These are phyloP conservation scores for Pythium dissimile DNA, from an alignment of 352 stramenopile genomes.

Conservation along the genomic window DNA sequence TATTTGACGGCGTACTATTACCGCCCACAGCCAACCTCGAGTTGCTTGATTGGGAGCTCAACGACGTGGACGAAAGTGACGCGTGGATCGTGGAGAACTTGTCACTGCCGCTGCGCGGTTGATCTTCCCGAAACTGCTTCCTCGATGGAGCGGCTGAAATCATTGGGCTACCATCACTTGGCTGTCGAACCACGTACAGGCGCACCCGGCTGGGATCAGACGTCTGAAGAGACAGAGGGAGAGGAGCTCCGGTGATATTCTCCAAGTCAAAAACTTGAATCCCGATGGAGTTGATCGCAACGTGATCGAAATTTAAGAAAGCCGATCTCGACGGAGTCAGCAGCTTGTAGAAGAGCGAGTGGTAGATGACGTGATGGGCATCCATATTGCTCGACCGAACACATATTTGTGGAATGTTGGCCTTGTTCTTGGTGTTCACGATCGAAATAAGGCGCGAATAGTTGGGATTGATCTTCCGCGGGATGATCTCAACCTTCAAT, in stretches of 20 bases:
- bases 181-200: constrained; percentile 60
- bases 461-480: constrained; percentile 86
- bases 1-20: neutral
- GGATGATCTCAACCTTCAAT: constrained; percentile 89
- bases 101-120: neutral
- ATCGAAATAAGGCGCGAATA: constrained; percentile 86
- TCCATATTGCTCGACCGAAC: constrained; percentile 91
- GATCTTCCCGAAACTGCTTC: constrained; percentile 5
- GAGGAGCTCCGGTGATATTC: constrained; percentile 82
- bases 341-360: constrained; percentile 89
- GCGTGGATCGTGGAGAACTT: constrained; percentile 11
- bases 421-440: constrained; percentile 87
- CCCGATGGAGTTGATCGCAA: constrained; percentile 78
- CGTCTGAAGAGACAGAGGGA: constrained; percentile 77
- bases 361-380: constrained; percentile 88
- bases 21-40: constrained; percentile 3
- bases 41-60: constrained; percentile 21
- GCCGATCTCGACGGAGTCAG: constrained; percentile 79
- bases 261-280: constrained; percentile 88
- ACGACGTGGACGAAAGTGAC: constrained; percentile 16
- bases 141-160: neutral
- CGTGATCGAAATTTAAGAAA: constrained; percentile 87
- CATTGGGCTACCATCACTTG: constrained; percentile 6
- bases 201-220: constrained; percentile 69
- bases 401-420: constrained; percentile 81